These are phyloP conservation scores for Arctium lappa DNA, from an alignment of 129 eudicot species.

Conservation along the genomic window DNA sequence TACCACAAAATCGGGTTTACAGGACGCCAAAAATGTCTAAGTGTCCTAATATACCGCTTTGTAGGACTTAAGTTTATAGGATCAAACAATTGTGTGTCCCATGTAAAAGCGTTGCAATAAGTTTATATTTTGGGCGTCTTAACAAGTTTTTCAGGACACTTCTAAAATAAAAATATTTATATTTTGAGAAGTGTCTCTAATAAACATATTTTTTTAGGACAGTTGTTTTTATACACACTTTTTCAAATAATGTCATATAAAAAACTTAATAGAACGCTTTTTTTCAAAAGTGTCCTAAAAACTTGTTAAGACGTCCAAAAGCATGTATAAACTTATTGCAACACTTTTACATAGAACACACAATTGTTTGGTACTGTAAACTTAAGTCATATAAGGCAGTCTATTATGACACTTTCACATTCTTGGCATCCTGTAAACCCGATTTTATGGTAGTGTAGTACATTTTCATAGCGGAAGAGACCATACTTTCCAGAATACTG, in stretches of 20 bases:
- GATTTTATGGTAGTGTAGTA: background rate
- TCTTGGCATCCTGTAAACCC: background rate
- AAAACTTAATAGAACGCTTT: background rate
- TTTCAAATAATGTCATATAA: background rate
- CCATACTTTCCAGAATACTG: slow-evolving; percentile 60
- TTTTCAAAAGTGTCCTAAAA: background rate
- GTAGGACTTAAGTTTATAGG: background rate
- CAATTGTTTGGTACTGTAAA: background rate
- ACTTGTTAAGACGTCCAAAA: background rate
- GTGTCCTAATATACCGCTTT: background rate
- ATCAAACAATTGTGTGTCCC: background rate
- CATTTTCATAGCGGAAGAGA: background rate
- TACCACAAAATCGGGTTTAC: background rate
- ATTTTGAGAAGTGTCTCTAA: background rate
- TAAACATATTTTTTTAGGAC: background rate
- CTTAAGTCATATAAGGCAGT: background rate
- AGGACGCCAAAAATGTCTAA: background rate
- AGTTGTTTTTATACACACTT: background rate
- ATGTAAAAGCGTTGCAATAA: background rate
- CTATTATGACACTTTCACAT: slow-evolving; percentile 10
- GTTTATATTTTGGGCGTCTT: background rate
- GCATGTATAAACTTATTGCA: background rate
- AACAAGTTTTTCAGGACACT: background rate
- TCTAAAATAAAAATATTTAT: background rate
- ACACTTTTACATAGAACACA: no score